Evolutionary conservation across 495 filamentous ascomycete genomes (phyloP), one percentile per base, ranked within the genome.

Genomic region (Aspergillus biplanus): DNA sequence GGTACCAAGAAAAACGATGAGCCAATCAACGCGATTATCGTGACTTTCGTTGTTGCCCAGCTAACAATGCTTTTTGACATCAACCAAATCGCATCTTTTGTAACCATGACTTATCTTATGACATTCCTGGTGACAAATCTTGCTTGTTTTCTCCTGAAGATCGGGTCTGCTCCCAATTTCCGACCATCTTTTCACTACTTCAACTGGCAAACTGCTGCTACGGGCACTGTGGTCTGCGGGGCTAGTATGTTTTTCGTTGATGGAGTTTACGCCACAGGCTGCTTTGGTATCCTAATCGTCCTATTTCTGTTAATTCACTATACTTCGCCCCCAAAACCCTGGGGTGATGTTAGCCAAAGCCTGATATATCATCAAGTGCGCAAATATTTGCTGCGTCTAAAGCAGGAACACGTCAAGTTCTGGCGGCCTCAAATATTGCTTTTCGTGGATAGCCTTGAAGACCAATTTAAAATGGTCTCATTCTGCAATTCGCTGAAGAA

Each of bases 401-500:
- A 87, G 44, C 91, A 92, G 62, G 92, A 96, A 62, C 92, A 96
- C 68, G 92, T 96, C 72, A 96, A 96, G 67, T 95, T 93, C 71
- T 96, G 92, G 92, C 83, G 92, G 46, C 92, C 92, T 0, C 92
- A 89, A 68, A 94, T 96, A 59, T 80, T 96, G 47, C 80, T 96
- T 0, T 87, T 96, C 52, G 87, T 96, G 62, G 95, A 92, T 70
- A 89, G 93, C 63, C 86, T 93, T 9, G 83, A 92, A 8, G 82
- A 82, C 16, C 89, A 92, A 64, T 90, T 89, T 44, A 89, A 88
- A 46, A 83, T 96, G 61, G 92, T 96, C 7, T 91, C 94, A 49
- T 96, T 96, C 66, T 96, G 92, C 75, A 96, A 96, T 71, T 91
- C 91, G 0, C 75, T 96, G 70, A 96, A 96, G 71, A 96, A 96